These are phyloP conservation scores for Fistulifera pelliculosa DNA, from an alignment of 108 stramenopile genomes.

Conservation along the genomic window DNA sequence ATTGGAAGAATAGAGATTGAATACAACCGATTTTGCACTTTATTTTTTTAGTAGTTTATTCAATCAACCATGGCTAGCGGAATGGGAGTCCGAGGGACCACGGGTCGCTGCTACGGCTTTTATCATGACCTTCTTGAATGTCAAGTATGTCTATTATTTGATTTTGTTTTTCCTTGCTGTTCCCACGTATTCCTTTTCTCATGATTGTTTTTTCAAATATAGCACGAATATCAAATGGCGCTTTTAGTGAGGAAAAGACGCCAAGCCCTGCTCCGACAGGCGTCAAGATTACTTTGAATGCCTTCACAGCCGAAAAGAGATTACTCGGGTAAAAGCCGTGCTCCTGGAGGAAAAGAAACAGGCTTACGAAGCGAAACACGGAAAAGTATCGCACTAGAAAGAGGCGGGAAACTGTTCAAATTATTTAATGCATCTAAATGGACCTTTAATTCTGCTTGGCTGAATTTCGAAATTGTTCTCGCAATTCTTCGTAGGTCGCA, in stretches of 20 bases:
- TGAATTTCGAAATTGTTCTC: conserved; percentile 6
- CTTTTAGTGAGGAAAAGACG: conserved; percentile 22
- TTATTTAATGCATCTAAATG: not conserved
- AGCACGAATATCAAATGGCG: not conserved
- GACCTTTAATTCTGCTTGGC: not conserved
- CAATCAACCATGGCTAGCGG: conserved; percentile 61
- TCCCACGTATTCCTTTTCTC: not conserved
- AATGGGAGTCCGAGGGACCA: conserved; percentile 55
- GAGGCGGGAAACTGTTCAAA: not conserved
- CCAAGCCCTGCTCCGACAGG: conserved; percentile 28
- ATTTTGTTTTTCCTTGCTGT: not conserved
- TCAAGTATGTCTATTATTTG: conserved; percentile 39
- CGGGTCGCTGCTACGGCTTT: conserved; percentile 78
- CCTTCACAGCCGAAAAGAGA: conserved; percentile 76
- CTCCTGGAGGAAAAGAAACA: conserved; percentile 46
- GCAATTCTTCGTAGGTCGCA: conserved; percentile 21
- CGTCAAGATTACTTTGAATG: conserved; percentile 84
- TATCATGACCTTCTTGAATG: conserved; percentile 72
- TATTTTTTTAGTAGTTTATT: no score
- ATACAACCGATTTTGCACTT: no score
- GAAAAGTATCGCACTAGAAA: not conserved
- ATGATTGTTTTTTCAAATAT: not conserved
- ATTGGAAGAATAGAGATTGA: no score
- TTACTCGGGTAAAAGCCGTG: conserved; percentile 45
- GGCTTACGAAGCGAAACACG: conserved; percentile 11